Conservation (phyloP, 1,284 basidiomycete species). For the Sutorius eximius region DNA sequence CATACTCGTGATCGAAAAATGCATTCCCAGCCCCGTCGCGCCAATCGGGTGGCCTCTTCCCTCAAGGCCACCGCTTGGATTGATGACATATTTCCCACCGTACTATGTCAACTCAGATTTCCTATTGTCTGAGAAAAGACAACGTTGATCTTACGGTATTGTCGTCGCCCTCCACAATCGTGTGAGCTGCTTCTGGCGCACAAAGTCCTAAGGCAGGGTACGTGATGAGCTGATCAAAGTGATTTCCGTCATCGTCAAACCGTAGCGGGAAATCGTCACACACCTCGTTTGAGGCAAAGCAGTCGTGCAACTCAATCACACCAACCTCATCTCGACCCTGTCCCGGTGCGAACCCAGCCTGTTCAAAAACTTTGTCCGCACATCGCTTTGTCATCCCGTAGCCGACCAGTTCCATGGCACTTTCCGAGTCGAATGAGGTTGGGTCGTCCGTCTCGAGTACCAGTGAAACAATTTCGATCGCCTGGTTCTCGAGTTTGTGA, state of each 20-base stretch:
- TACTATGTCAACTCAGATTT: conserved; percentile 45
- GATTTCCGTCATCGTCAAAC: neutral
- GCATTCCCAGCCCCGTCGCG: conserved; percentile 83
- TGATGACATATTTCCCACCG: conserved; percentile 84
- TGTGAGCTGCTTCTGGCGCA: conserved; percentile 65
- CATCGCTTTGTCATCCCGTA: conserved; percentile 74
- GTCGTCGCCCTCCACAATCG: conserved; percentile 74
- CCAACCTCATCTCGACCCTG: conserved; percentile 73
- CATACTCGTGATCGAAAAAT: conserved; percentile 80
- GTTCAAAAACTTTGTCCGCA: conserved; percentile 68
- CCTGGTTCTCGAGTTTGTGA: conserved; percentile 79
- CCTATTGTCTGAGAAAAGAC: neutral
- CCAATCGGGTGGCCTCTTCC: conserved; percentile 84
- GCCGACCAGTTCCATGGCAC: conserved; percentile 73
- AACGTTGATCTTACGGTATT: conserved; percentile 58
- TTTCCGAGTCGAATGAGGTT: conserved; percentile 59
- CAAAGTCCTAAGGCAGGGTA: conserved; percentile 82
- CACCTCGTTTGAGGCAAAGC: conserved; percentile 79
- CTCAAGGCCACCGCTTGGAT: conserved; percentile 82
- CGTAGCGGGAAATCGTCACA: neutral
- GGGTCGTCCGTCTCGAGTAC: conserved; percentile 65
- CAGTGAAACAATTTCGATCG: conserved; percentile 75
- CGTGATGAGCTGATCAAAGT: conserved; percentile 58
- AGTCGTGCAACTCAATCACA: conserved; percentile 86
- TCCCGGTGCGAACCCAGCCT: conserved; percentile 65